Evolutionary conservation across 148 eudicot genomes (phyloP).

Genomic region (Silene uniflora): DNA sequence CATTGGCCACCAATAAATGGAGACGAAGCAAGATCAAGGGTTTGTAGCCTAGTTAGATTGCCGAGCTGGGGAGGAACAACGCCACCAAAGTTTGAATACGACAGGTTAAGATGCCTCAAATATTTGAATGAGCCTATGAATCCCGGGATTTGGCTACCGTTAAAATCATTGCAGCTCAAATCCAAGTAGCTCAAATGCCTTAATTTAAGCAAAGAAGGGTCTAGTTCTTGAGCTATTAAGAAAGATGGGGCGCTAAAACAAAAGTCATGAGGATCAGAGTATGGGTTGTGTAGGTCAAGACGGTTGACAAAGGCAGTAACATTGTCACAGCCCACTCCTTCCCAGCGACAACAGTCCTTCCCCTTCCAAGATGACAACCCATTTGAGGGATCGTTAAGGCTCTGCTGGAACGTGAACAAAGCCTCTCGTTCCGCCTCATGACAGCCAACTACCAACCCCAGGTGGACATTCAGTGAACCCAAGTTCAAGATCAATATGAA

Average conservation of each 20-base stretch:
- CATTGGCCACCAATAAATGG: background rate
- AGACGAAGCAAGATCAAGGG: background rate
- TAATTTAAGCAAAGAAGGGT: constrained; percentile 25
- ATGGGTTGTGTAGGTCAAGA: background rate
- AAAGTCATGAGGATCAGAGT: background rate
- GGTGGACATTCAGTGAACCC: background rate
- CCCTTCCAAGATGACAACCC: constrained; percentile 27
- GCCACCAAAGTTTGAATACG: too few species aligned
- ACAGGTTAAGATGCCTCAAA: constrained; percentile 30
- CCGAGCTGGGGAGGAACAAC: constrained; percentile 16
- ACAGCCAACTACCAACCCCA: constrained; percentile 11
- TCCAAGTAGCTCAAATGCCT: constrained; percentile 22
- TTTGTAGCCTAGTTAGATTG: constrained; percentile 13
- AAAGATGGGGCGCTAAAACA: background rate
- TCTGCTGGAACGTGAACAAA: constrained; percentile 17
- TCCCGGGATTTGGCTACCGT: constrained; percentile 23
- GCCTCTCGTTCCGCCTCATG: constrained; percentile 20
- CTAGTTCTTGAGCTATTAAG: background rate
- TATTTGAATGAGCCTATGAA: constrained; percentile 28
- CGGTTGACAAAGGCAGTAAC: background rate
- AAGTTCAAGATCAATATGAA: background rate
- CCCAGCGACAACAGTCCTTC: constrained; percentile 23
- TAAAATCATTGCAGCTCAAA: constrained; percentile 30
- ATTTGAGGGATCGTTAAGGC: constrained; percentile 5
- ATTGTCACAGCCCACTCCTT: constrained; percentile 25